These are phyloP conservation scores for Hypsizygus ulmarius DNA, from an alignment of 1,284 basidiomycete genomes.

Conservation along the genomic window DNA sequence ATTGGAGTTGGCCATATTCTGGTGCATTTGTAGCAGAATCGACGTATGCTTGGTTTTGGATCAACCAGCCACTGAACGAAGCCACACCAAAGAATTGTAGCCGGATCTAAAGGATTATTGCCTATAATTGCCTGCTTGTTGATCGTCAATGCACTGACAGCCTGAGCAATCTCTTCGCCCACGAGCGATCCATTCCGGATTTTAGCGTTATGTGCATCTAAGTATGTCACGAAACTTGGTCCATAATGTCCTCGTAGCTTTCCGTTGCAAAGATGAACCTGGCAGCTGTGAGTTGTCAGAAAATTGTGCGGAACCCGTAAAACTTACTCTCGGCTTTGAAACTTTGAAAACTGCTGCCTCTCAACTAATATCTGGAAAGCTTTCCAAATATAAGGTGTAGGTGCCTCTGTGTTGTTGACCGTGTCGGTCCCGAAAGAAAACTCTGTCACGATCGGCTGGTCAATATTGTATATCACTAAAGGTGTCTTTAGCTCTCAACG, in stretches of 20 bases:
- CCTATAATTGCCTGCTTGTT: slow-evolving; percentile 46
- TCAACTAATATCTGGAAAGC: slow-evolving; percentile 70
- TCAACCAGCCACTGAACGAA: slow-evolving; percentile 66
- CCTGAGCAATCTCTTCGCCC: slow-evolving; percentile 41
- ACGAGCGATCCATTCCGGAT: slow-evolving; percentile 47
- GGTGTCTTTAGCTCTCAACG: slow-evolving; percentile 1
- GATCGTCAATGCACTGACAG: slow-evolving; percentile 49
- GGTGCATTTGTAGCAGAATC: slow-evolving; percentile 60
- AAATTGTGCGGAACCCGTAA: neutral
- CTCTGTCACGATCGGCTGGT: slow-evolving; percentile 71
- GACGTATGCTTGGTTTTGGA: slow-evolving; percentile 61
- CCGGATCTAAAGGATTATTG: no score
- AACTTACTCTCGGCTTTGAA: slow-evolving; percentile 53
- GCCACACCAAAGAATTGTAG: slow-evolving; percentile 6
- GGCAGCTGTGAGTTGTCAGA: neutral
- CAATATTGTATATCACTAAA: slow-evolving; percentile 71
- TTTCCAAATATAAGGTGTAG: slow-evolving; percentile 55
- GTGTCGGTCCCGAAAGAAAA: slow-evolving; percentile 61
- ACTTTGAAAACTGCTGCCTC: slow-evolving; percentile 56
- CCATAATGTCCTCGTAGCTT: slow-evolving; percentile 73
- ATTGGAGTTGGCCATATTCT: slow-evolving; percentile 61
- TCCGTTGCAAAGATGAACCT: slow-evolving; percentile 67
- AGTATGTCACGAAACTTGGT: slow-evolving; percentile 61
- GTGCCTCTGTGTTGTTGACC: slow-evolving; percentile 52
- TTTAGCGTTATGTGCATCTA: slow-evolving; percentile 61